A percentile compares a stretch with the other conserved stretches of the same genome.
These are phyloP conservation scores for Boletales sp. DNA, from an alignment of 768 basidiomycete genomes.

Conservation along the genomic window DNA sequence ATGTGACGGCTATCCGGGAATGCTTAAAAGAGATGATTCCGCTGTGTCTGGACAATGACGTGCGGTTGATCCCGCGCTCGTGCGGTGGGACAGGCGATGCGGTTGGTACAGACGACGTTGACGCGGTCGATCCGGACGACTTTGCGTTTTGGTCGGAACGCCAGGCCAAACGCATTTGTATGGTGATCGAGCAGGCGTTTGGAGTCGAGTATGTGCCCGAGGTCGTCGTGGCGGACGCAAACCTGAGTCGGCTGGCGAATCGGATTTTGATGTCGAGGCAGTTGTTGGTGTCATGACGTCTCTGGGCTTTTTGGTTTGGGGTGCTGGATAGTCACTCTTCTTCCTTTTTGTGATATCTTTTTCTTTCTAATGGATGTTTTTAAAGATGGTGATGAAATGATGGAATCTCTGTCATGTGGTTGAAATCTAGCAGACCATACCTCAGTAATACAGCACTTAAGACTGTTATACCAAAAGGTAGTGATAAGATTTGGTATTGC, in stretches of 20 bases:
- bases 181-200: conserved; percentile 76
- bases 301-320: background rate
- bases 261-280: conserved; percentile 78
- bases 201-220: conserved; percentile 85
- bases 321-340: no score
- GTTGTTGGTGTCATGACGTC: conserved; percentile 35
- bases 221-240: conserved; percentile 92
- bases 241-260: conserved; percentile 78
- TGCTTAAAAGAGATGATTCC: conserved; percentile 76
- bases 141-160: conserved; percentile 90
- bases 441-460: no score
- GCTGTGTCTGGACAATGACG: conserved; percentile 84
- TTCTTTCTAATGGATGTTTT: no score
- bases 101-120: conserved; percentile 7
- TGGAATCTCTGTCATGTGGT: no score
- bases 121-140: conserved; percentile 67
- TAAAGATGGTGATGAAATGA: no score
- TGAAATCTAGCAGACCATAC: no score
- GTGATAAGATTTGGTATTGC: no score
- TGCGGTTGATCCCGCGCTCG: conserved; percentile 71
- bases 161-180: conserved; percentile 87
- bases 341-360: no score
- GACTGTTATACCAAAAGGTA: no score
- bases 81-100: conserved; percentile 41
- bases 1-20: conserved; percentile 61